A percentile compares a stretch with the other conserved stretches of the same genome.
Evolutionary conservation across 768 basidiomycete species (phyloP).

Genomic region (Mycena indigotica): DNA sequence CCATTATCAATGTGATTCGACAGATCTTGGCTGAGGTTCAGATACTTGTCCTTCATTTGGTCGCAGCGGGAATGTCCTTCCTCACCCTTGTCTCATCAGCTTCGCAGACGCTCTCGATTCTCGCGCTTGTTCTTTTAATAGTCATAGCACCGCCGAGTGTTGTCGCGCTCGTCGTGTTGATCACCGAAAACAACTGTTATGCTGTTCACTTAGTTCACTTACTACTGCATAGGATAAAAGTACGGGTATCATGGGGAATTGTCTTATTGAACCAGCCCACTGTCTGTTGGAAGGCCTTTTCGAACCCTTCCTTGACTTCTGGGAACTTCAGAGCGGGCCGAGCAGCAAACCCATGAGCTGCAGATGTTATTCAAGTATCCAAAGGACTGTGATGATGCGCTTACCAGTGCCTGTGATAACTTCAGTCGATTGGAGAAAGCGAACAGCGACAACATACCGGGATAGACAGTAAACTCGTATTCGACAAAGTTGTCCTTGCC

Average conservation of each 20-base stretch:
- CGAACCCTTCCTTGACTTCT: constrained; percentile 44
- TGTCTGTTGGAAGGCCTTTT: constrained; percentile 44
- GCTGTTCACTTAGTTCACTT: too few relatives aligned
- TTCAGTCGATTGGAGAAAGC: neutral
- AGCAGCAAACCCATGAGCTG: constrained; percentile 47
- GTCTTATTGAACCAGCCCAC: constrained; percentile 51
- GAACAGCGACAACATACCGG: constrained; percentile 34
- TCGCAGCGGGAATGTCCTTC: constrained; percentile 62
- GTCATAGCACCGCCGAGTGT: constrained; percentile 55
- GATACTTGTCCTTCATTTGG: constrained; percentile 74
- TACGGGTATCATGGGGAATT: constrained; percentile 24
- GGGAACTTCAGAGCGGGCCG: constrained; percentile 42
- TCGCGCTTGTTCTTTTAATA: constrained; percentile 60
- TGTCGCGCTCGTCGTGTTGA: constrained; percentile 59
- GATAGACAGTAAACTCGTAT: constrained; percentile 48
- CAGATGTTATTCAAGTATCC: neutral
- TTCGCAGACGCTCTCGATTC: constrained; percentile 55
- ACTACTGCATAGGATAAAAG: neutral
- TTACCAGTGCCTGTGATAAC: constrained; percentile 35
- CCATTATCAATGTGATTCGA: constrained; percentile 48
- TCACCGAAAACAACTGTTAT: too few relatives aligned
- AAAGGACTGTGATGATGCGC: neutral
- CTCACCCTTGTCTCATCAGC: constrained; percentile 52
- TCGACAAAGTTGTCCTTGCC: constrained; percentile 40
- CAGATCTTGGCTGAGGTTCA: constrained; percentile 48